Base-by-base conservation (phyloP, 176 grass and related monocot species). In the Aegilops bicornis region DNA sequence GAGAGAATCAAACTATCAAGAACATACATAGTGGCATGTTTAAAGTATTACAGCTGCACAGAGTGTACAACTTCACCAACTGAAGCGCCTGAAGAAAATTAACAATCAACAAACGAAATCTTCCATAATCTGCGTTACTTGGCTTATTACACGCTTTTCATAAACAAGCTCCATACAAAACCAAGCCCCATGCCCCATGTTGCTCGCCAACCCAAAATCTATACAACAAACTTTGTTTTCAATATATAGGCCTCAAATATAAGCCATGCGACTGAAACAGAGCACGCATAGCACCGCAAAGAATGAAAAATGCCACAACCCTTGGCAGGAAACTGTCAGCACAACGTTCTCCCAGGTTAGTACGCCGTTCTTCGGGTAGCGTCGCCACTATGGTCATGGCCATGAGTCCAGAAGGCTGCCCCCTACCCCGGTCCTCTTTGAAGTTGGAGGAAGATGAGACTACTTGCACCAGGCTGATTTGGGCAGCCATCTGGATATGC, bases 171-270 rank as follows among this genome's bases (percentile, higher is more conserved):
- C 77, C 82, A 68, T 66, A 81, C 69, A 85, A 89, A 90, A 83
- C 50, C 48, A 81, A 85, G 12, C 86, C 31, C 77, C 63, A 70
- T 2, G 39, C 35, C 35, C 45, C 64, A 40, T 76, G 71, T 76
- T 74, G 76, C 62, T 77, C 77, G 63, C 69, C 84, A 88, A 78
- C 81, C 78, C 77, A 88, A 88, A 85, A 91, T 43, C 81, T 91
- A 77, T 77, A 88, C 86, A 82, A 64, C 82, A 91, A 50, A 76
- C 37, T 69, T 76, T 63, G 24, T 83, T 83, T 83, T 54, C 72
- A 50, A 75, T 75, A 75, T 75, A 50, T 75, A 75, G 72, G 70
- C 70, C 69, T 80, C 76, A 50, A 50, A 69, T 76, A 91, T 91
- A 76, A 88, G 84, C 69, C 35, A 88, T 69, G 72, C 20, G 79